A percentile compares a stretch with the other conserved stretches of the same genome.
These are phyloP conservation scores for Claviceps capensis DNA, from an alignment of 2,329 filamentous ascomycete species.

Conservation along the genomic window DNA sequence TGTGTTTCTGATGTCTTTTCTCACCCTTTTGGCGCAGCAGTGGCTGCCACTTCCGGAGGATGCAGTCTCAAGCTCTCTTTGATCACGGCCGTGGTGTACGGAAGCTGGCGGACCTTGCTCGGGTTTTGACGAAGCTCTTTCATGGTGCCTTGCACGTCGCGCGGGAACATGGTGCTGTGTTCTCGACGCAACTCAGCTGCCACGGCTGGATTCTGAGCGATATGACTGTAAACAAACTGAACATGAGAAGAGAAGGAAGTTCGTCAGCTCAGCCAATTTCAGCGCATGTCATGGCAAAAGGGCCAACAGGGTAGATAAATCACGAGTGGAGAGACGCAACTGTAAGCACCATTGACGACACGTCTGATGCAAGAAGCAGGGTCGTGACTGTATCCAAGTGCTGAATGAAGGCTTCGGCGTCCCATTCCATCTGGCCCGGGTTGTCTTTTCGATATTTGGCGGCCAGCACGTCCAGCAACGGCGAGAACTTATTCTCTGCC, in stretches of 20 bases:
- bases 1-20: neutral
- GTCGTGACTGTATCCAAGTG: constrained; percentile 2
- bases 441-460: neutral
- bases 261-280: neutral
- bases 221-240: constrained; percentile 1
- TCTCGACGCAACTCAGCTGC: constrained; percentile 1
- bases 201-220: constrained; percentile 1
- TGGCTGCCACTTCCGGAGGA: neutral
- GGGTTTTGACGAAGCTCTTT: constrained; percentile 1
- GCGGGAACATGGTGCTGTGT: neutral
- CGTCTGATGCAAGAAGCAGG: constrained; percentile 1
- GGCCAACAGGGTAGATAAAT: neutral
- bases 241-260: neutral
- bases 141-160: neutral
- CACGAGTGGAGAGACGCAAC: neutral
- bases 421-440: neutral
- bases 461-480: neutral
- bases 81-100: constrained; percentile 1
- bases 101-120: neutral
- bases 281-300: neutral
- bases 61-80: constrained; percentile 3
- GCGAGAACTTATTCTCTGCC: neutral
- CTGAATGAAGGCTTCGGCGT: neutral
- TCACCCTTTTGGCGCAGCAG: constrained; percentile 1
- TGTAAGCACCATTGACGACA: constrained; percentile 3